These are phyloP conservation scores for Colletotrichum sp. DNA, from an alignment of 2,329 filamentous ascomycete species.

Conservation along the genomic window DNA sequence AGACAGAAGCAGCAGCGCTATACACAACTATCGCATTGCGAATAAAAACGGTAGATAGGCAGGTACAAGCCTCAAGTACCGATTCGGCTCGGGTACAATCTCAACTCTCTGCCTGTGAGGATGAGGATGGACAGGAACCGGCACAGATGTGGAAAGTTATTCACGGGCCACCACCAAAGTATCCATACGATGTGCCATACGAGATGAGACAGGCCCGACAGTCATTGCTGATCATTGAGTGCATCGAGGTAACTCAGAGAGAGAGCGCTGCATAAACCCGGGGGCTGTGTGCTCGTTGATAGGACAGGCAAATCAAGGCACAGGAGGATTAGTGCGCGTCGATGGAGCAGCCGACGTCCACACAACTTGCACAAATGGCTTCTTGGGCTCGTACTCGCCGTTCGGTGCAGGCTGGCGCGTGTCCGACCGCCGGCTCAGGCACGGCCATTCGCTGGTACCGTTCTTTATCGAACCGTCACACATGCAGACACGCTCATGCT, in stretches of 20 bases:
- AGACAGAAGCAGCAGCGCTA: not conserved
- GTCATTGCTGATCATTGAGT: not conserved
- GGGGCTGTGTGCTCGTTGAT: slow-evolving; percentile 14
- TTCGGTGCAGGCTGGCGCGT: slow-evolving; percentile 6
- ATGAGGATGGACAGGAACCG: not conserved
- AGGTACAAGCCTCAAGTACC: slow-evolving; percentile 37
- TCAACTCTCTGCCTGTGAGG: not conserved
- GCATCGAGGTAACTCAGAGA: slow-evolving; percentile 16
- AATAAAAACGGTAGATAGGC: not conserved
- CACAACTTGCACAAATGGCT: slow-evolving; percentile 23
- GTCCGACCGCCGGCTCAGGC: slow-evolving; percentile 10
- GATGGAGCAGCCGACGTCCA: slow-evolving; percentile 15
- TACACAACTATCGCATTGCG: slow-evolving; percentile 11
- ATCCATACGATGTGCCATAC: slow-evolving; percentile 3
- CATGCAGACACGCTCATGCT: slow-evolving; percentile 15
- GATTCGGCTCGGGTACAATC: slow-evolving; percentile 22
- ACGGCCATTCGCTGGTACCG: slow-evolving; percentile 17
- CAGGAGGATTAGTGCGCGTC: slow-evolving; percentile 6
- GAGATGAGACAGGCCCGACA: slow-evolving; percentile 8
- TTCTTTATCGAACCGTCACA: slow-evolving; percentile 18
- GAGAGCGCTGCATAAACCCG: slow-evolving; percentile 19
- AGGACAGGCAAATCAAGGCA: slow-evolving; percentile 4
- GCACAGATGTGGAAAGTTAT: not conserved
- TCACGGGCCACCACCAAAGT: slow-evolving; percentile 8
- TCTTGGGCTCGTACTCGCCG: slow-evolving; percentile 17